Conservation (phyloP, 495 filamentous ascomycete species). For the Achaetomiella virescens region DNA sequence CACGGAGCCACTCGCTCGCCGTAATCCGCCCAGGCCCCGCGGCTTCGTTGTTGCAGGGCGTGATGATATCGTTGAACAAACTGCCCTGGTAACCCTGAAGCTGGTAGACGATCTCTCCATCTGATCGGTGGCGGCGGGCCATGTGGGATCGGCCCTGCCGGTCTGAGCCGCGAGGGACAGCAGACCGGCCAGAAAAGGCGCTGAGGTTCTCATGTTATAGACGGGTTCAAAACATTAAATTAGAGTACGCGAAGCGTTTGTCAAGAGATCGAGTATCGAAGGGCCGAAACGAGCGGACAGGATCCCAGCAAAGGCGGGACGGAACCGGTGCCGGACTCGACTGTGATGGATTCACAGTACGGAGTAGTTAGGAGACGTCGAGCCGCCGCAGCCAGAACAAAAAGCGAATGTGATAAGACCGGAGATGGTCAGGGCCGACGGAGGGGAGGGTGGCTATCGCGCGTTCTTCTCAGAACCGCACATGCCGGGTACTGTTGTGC, state of each 20-base stretch:
- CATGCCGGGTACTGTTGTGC: slow-evolving; percentile 2
- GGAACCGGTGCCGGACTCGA: not conserved
- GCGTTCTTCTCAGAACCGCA: not conserved
- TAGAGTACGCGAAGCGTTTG: not conserved
- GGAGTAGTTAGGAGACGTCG: not conserved
- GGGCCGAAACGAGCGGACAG: not conserved
- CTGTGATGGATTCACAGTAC: not conserved
- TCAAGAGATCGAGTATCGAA: not conserved
- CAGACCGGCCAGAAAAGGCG: slow-evolving; percentile 23
- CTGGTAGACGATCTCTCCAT: slow-evolving; percentile 57
- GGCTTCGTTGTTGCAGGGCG: slow-evolving; percentile 51
- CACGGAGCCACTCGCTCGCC: slow-evolving; percentile 56
- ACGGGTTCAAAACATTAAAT: slow-evolving; percentile 15
- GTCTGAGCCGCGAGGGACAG: slow-evolving; percentile 26
- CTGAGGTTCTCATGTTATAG: slow-evolving; percentile 22
- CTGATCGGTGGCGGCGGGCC: slow-evolving; percentile 54
- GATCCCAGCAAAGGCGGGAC: not conserved
- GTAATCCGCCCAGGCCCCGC: slow-evolving; percentile 49
- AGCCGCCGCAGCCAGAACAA: not conserved
- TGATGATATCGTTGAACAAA: slow-evolving; percentile 50
- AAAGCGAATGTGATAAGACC: slow-evolving; percentile 4
- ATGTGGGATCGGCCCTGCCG: slow-evolving; percentile 46
- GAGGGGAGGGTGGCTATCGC: not conserved
- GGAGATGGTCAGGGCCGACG: slow-evolving; percentile 4
- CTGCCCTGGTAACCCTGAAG: slow-evolving; percentile 47